Base-by-base conservation (phyloP, 2,329 filamentous ascomycete genomes). In the Rachicladosporium sp. region DNA sequence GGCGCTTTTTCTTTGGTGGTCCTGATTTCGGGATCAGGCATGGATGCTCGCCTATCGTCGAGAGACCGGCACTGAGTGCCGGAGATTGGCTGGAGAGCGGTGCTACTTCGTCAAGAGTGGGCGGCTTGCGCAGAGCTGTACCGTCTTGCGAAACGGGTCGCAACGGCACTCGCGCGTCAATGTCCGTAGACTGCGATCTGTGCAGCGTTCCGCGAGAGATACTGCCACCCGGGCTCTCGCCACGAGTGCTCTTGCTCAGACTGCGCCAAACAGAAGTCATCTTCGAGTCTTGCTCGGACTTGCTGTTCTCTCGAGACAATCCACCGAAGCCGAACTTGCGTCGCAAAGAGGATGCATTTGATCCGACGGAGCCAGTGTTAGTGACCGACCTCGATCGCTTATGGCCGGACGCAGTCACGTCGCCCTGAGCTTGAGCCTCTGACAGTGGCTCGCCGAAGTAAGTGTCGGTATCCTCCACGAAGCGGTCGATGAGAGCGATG, bases 401-500 rank as follows among this genome's bases (percentile, higher is more conserved):
- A 45, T 60, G 58, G 9, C 42, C 11, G 31, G 48, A 44, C 23
- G 47, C 45, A 38, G 38, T 45, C 41, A 44, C 47, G 29, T 51
- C 47, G 42, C 44, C 43, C 38, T 50, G 37, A 31, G 49, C 36
- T 31, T 46, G 33, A 46, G 43, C 45, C 29, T 59, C 51, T n/a
- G 53, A 46, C 1, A 51, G 29, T 4, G 64, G 62, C 47, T 83
- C 78, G 38, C 87, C 82, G 51, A 94, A 94, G n/a, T 95, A 78
- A 23, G 78, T 76, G 41, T 93, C 85, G 46, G 83, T 86, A 54
- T 94, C 88, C 46, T 93, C 84, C 0, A 95, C 86, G 15, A 95
- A 72, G 12, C 85, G 78, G 61, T 95, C 88, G 34, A 95, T 69
- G 10, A 95, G 66, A 40, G 89, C 91, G 50, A 95, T 88, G 56